Conservation (phyloP, 352 stramenopile species). For the Globisporangium spiculum region DNA sequence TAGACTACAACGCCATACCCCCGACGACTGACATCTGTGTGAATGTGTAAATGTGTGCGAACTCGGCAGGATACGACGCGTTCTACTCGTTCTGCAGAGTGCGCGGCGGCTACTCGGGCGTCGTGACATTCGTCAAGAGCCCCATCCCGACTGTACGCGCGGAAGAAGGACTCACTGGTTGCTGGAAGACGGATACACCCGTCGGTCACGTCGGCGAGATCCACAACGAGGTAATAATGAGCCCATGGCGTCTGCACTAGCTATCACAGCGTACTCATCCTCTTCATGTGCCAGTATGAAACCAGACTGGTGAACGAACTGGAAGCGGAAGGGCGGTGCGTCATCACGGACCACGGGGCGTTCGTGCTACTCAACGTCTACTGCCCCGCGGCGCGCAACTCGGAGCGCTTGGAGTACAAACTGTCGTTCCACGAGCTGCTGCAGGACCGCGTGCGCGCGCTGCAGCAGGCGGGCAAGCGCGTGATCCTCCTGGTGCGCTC, state of each 20-base stretch:
- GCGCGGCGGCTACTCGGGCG: conserved; percentile 72
- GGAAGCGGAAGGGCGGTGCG: conserved; percentile 76
- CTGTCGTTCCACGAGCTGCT: conserved; percentile 77
- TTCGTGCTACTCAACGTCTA: conserved; percentile 91
- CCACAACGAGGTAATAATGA: conserved; percentile 41
- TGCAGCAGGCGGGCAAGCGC: conserved; percentile 45
- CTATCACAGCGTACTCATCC: not conserved
- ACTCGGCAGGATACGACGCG: conserved; percentile 60
- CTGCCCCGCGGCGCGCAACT: conserved; percentile 67
- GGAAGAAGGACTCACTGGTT: conserved; percentile 70
- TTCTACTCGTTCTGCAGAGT: conserved; percentile 81
- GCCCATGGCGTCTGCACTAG: too few relatives aligned
- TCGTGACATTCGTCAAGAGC: conserved; percentile 68
- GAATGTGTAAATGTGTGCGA: conserved; percentile 1
- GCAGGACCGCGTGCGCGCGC: conserved; percentile 49
- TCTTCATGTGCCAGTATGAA: conserved; percentile 29
- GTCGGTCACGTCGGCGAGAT: conserved; percentile 52
- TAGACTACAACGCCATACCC: not conserved
- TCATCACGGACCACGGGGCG: conserved; percentile 86
- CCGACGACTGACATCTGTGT: not conserved
- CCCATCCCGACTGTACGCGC: conserved; percentile 50
- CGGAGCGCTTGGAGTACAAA: conserved; percentile 85
- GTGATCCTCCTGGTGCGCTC: conserved; percentile 63
- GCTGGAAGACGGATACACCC: conserved; percentile 50
- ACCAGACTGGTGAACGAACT: conserved; percentile 54